Conservation (phyloP, 2,329 filamentous ascomycete species). For the Talaromyces albobiverticillius region DNA sequence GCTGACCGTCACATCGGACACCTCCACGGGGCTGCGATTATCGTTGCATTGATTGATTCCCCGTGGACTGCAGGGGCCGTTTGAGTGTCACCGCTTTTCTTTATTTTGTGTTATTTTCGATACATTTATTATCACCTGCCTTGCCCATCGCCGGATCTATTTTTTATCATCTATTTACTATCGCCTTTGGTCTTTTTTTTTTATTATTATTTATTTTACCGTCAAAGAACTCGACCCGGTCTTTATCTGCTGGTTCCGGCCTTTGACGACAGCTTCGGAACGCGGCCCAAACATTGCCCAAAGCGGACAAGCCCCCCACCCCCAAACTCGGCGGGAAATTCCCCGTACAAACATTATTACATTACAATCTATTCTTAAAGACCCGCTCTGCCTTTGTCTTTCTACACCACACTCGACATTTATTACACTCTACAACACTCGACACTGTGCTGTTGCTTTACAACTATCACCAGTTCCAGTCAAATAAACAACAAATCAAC, state of each 20-base stretch:
- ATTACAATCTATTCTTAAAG: background rate
- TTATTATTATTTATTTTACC: background rate
- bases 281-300: background rate
- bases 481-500: background rate
- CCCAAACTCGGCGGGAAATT: background rate
- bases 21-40: constrained; percentile 5
- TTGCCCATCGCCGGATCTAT: background rate
- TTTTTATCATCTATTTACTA: background rate
- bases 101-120: background rate
- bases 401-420: too few species aligned
- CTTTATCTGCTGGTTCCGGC: background rate
- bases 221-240: background rate
- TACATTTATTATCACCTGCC: background rate
- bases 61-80: constrained; percentile 14
- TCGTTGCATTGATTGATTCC: constrained; percentile 14
- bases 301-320: background rate
- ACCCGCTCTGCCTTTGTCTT: too few species aligned
- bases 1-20: constrained; percentile 14
- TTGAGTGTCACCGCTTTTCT: constrained; percentile 12
- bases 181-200: background rate
- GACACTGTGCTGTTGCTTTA: too few species aligned
- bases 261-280: background rate
- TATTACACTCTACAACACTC: too few species aligned
- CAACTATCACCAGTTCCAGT: background rate
- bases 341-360: background rate